Conservation (phyloP, 306 rosid genomes). For the Dicorynia guianensis region DNA sequence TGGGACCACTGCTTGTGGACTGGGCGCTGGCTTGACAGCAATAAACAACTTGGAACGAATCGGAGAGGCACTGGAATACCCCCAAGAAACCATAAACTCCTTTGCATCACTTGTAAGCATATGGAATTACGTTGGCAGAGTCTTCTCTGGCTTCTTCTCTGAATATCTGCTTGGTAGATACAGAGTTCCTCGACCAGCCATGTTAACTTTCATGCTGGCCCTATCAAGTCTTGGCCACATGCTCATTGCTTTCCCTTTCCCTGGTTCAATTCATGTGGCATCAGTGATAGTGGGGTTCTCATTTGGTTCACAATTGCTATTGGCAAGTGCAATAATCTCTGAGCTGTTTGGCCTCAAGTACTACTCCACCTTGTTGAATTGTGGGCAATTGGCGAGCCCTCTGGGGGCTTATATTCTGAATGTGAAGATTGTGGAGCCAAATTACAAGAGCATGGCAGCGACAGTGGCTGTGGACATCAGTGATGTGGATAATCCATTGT, state of each 20-base stretch:
- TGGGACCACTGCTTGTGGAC: conserved; percentile 54
- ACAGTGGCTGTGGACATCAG: background rate
- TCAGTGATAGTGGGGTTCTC: conserved; percentile 58
- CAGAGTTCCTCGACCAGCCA: conserved; percentile 52
- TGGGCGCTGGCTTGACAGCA: conserved; percentile 58
- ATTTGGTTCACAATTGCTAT: conserved; percentile 57
- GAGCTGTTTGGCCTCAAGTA: conserved; percentile 64
- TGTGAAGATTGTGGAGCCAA: conserved; percentile 30
- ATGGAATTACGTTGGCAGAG: conserved; percentile 66
- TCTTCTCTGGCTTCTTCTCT: conserved; percentile 55
- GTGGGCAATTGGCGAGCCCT: conserved; percentile 59
- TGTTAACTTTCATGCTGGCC: conserved; percentile 53
- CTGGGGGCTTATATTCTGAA: conserved; percentile 57
- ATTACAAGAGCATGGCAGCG: conserved; percentile 50
- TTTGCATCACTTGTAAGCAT: conserved; percentile 58
- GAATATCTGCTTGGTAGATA: conserved; percentile 47
- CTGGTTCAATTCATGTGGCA: conserved; percentile 51
- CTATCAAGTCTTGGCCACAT: conserved; percentile 51
- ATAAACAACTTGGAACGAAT: conserved; percentile 63
- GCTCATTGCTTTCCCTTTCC: conserved; percentile 55
- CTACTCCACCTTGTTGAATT: conserved; percentile 59
- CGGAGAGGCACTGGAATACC: conserved; percentile 61
- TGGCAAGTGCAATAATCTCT: conserved; percentile 60
- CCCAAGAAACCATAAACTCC: conserved; percentile 35
- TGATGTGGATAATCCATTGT: background rate